These are phyloP conservation scores for Astrephomene gubernaculifera DNA, from an alignment of 139 green algal genomes.

Conservation along the genomic window DNA sequence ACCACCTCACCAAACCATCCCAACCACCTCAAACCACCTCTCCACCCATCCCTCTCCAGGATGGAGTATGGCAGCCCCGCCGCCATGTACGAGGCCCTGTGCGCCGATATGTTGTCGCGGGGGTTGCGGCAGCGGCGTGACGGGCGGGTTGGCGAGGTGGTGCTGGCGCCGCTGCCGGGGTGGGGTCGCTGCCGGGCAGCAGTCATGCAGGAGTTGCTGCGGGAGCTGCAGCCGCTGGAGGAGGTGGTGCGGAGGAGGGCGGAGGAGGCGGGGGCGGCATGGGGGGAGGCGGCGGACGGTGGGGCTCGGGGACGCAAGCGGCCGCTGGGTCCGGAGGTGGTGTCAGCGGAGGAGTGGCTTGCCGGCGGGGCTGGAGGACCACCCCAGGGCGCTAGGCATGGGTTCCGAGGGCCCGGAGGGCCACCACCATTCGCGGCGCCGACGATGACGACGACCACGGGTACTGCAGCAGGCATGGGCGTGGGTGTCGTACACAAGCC, in stretches of 20 bases:
- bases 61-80: not conserved
- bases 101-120: not conserved
- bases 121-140: not conserved
- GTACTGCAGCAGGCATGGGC: not conserved
- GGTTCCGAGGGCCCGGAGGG: not conserved
- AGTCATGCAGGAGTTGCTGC: not conserved
- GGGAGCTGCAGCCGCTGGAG: not conserved
- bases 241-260: not conserved
- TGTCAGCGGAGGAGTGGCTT: not conserved
- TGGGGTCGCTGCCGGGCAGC: not conserved
- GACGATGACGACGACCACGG: not conserved
- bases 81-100: not conserved
- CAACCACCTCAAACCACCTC: not conserved
- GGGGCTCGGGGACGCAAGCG: not conserved
- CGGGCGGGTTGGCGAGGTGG: not conserved
- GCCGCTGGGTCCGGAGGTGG: not conserved
- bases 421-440: not conserved
- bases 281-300: not conserved
- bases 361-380: no score
- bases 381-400: not conserved
- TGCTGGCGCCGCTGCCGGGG: not conserved
- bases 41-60: not conserved
- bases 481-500: not conserved
- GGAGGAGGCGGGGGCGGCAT: not conserved
- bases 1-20: no score